These are phyloP conservation scores for Ogataea polymorpha DNA, from an alignment of 805 yeast genomes.

Conservation along the genomic window DNA sequence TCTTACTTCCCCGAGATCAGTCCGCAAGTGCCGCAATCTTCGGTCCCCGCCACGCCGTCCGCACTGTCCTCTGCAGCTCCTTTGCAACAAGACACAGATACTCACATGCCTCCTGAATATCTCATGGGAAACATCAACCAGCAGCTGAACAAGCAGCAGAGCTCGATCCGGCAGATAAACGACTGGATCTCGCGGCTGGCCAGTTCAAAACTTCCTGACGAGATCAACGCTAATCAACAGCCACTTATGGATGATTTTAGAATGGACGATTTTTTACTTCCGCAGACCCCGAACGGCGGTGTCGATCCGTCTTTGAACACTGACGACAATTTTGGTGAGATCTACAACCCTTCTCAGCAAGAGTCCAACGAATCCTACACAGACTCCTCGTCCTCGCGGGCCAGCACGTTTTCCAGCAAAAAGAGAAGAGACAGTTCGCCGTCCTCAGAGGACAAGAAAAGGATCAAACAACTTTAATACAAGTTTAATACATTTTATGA, in stretches of 20 bases:
- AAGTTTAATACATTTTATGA: constrained; percentile 1
- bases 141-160: constrained; percentile 47
- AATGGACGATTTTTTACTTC: constrained; percentile 32
- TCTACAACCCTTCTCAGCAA: constrained; percentile 6
- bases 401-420: constrained; percentile 8
- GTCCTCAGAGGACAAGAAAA: constrained; percentile 4
- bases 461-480: constrained; percentile 7
- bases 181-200: constrained; percentile 48
- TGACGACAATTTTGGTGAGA: constrained; percentile 11
- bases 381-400: constrained; percentile 4
- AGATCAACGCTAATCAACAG: constrained; percentile 13
- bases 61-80: constrained; percentile 11
- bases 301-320: constrained; percentile 13
- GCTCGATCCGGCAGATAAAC: constrained; percentile 51
- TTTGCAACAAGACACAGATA: constrained; percentile 10
- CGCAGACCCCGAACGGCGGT: constrained; percentile 28
- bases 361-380: constrained; percentile 1
- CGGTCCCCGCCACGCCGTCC: constrained; percentile 10
- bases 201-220: constrained; percentile 14
- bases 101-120: constrained; percentile 19
- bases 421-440: constrained; percentile 7
- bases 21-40: constrained; percentile 4
- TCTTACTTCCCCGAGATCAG: constrained; percentile 28
- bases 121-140: constrained; percentile 42
- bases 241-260: constrained; percentile 32